Evolutionary conservation across 2,329 filamentous ascomycete species (phyloP).

Genomic region (Magnaporthiopsis incrustans): DNA sequence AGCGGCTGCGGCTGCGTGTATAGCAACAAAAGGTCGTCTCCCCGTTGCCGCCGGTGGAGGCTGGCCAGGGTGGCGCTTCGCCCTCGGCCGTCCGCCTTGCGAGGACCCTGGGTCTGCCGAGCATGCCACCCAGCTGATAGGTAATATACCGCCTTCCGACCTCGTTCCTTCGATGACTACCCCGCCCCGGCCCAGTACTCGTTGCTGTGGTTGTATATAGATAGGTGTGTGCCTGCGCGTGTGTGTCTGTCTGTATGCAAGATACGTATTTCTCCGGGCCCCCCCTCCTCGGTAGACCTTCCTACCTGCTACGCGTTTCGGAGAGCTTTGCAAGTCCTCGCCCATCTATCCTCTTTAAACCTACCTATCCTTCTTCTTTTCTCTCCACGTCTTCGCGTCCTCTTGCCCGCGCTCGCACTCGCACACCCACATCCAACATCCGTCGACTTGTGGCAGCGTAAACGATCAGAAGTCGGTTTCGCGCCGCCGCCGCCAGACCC

Average conservation of each 20-base stretch:
- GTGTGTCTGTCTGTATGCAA: background rate
- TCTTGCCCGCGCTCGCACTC: background rate
- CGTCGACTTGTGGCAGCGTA: background rate
- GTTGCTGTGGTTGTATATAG: background rate
- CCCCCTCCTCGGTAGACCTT: background rate
- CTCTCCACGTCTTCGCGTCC: background rate
- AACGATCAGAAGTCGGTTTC: background rate
- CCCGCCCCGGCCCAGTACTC: background rate
- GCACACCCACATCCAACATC: background rate
- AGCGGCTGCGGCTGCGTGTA: background rate
- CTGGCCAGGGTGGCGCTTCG: background rate
- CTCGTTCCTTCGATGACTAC: background rate
- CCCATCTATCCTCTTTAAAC: background rate
- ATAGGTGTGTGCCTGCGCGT: no score
- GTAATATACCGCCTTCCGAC: background rate
- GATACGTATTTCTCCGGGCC: background rate
- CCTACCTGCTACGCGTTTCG: background rate
- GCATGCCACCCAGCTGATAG: background rate
- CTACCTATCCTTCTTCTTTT: background rate
- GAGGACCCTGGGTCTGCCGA: background rate
- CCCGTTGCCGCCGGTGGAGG: no score
- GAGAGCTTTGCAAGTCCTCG: background rate
- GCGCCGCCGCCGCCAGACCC: background rate
- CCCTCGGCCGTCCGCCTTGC: background rate
- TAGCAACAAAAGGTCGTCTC: background rate